Base-by-base conservation (phyloP, 768 basidiomycete genomes). In the Lentinula guzmanii region DNA sequence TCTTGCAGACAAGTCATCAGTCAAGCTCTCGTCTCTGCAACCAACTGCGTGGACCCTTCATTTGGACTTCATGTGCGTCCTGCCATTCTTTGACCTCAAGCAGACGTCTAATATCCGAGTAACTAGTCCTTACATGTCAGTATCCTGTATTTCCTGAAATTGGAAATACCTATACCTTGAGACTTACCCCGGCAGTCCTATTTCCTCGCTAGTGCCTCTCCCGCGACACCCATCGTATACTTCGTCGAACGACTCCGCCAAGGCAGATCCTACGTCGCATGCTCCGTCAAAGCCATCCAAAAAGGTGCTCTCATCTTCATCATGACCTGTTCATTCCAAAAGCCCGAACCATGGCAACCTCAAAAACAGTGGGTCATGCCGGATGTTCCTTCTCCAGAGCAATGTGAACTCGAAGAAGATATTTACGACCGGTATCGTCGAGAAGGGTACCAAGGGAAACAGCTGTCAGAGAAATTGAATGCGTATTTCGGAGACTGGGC, bases 1-100 rank as follows among this genome's bases (percentile, higher is more conserved):
- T 41, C 1, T 54, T 34, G 7, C 53, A 75, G 82, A 3, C 91
- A 93, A 72, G 92, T 94, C 61, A 92, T 95, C 65, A 91, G 89
- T 41, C 92, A 94, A 68, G 93, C 91, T 4, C 75, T 94, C 33
- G 87, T 91, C 11, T 82, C 90, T 2, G 92, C 92, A 1, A 91
- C 90, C 13, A 87, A 86, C 62, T 85, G 86, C 57, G 89, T 94
- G 0, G 76, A 84, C 48, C 77, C 85, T 10, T 78, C 74, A 15
- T 91, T 82, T 70, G 82, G 80, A 28, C 72, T 92, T 34, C 90
- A 94, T 75, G 91, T 92, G 68, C 77, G 91, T 72, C 46, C n/a
- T n/a, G 21, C 15, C 42, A 21, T 13, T 39, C n/a, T 10, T 41
- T 31, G 28, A 24, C 31, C 43, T 42, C 37, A 34, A 39, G 6